Evolutionary conservation across 2,329 filamentous ascomycete species (phyloP), one percentile per base, ranked within the genome.

Genomic region (Penicillium sp.): DNA sequence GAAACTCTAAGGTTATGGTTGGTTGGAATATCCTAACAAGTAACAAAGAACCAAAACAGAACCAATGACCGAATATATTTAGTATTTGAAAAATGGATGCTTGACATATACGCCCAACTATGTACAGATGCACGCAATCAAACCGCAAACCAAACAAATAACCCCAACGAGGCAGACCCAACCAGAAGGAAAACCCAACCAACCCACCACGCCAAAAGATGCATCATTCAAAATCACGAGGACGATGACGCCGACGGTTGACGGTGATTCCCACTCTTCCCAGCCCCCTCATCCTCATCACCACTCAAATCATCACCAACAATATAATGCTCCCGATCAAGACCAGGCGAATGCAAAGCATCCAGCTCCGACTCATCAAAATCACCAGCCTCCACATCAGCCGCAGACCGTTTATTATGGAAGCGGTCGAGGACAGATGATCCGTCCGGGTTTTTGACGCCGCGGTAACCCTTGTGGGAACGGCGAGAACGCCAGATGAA

Each of bases 301-400:
- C 78, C 78, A 63, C 78, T 79, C 54, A 79, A 22, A 53, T 54
- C 82, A 40, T 79, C 81, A 1, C 82, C 84, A 30, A 85, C 72
- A 55, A 81, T 80, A 70, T 84, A 85, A 40, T 79, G 75, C 40
- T 76, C 79, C 38, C 69, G 71, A 3, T 74, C 70, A 51, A 72
- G 56, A 44, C 69, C 73, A n/a, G 73, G 70, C 24, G 73, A 71
- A 67, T 81, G 77, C 37, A 87, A 70, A 62, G 86, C 81, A 69
- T 88, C 86, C 22, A 89, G 74, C 71, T 88, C 86, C 2, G 82
- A 77, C 70, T 88, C 86, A 63, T 88, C 86, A 70, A 87, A 88
- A 68, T 87, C 85, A 17, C 84, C 85, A 30, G 85, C 85, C 72
- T 89, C 86, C 22, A 89, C 76, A 72, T 89, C 87, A 30, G 74